phyloP scores from a whole-genome alignment of 192 early-diverging fungal genomes.

The Coemansia sp. region DNA sequence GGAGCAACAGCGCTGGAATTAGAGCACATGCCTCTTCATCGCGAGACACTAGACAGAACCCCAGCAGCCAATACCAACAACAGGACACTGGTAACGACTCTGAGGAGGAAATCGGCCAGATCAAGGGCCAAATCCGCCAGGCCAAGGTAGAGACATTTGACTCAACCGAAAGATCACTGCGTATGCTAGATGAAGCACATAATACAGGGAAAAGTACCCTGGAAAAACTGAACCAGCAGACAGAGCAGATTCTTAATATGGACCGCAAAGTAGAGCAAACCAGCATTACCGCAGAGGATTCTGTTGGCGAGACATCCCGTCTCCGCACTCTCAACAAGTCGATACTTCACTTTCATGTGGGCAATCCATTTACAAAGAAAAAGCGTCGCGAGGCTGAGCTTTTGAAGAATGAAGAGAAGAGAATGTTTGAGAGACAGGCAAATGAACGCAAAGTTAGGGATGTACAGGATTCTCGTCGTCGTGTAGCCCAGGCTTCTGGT shows the following conservation, averaged over 20 bases:
- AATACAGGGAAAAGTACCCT: slow-evolving; percentile 61
- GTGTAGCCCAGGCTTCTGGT: slow-evolving; percentile 55
- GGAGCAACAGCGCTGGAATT: slow-evolving; percentile 16
- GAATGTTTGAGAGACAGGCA: slow-evolving; percentile 24
- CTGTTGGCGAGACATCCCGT: slow-evolving; percentile 35
- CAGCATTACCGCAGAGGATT: slow-evolving; percentile 36
- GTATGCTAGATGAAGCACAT: slow-evolving; percentile 63
- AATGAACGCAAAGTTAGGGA: slow-evolving; percentile 56
- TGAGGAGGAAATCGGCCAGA: slow-evolving; percentile 66
- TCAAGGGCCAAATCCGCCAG: slow-evolving; percentile 62
- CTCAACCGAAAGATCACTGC: slow-evolving; percentile 64
- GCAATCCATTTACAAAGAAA: slow-evolving; percentile 67
- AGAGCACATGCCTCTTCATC: slow-evolving; percentile 34
- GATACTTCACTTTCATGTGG: slow-evolving; percentile 68
- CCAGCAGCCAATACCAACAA: slow-evolving; percentile 23
- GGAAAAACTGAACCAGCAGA: slow-evolving; percentile 65
- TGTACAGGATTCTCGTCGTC: slow-evolving; percentile 60
- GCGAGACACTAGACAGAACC: slow-evolving; percentile 18
- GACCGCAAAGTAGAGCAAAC: slow-evolving; percentile 66
- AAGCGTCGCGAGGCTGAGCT: slow-evolving; percentile 61
- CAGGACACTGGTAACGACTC: slow-evolving; percentile 13
- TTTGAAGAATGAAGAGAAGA: slow-evolving; percentile 53
- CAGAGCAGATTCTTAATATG: slow-evolving; percentile 51
- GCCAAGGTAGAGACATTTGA: slow-evolving; percentile 66
- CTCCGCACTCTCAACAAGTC: slow-evolving; percentile 65